Evolutionary conservation across 306 rosid species (phyloP).

Genomic region (Sicyos baderoa): DNA sequence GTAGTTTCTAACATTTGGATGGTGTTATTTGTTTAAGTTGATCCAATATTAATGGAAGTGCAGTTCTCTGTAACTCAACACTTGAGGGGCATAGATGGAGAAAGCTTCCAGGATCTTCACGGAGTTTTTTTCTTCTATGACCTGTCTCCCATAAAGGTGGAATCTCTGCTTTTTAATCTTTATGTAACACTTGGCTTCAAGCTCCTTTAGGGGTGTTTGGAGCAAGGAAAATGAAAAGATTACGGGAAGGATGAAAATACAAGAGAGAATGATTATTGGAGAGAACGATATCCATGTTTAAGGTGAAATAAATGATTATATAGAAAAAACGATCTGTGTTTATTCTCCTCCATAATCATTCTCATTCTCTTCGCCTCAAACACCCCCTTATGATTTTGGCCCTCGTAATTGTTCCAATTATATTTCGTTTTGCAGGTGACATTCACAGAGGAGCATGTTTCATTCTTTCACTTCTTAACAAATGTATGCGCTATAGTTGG

Average conservation of each 20-base stretch:
- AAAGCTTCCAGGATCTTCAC: constrained; percentile 70
- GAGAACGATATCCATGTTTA: too few relatives aligned
- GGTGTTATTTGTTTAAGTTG: constrained; percentile 6
- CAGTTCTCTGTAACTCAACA: constrained; percentile 98
- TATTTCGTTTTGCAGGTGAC: constrained; percentile 58
- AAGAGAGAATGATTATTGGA: too few relatives aligned
- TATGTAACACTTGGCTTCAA: not conserved
- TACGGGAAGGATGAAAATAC: too few relatives aligned
- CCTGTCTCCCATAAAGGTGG: constrained; percentile 91
- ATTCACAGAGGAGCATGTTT: constrained; percentile 63
- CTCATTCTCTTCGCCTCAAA: too few relatives aligned
- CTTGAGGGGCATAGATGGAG: constrained; percentile 56
- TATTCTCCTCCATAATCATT: too few relatives aligned
- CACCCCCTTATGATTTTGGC: not conserved
- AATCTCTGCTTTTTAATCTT: constrained; percentile 8
- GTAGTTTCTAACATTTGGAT: not conserved
- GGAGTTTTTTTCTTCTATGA: constrained; percentile 95
- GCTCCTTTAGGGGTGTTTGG: not conserved
- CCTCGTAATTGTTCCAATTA: too few relatives aligned
- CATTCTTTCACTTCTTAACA: constrained; percentile 92
- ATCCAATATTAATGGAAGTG: constrained; percentile 27
- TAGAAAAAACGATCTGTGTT: too few relatives aligned
- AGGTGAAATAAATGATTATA: too few relatives aligned
- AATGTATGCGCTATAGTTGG: constrained; percentile 93
- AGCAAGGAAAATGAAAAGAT: too few relatives aligned